Evolutionary conservation across 768 basidiomycete genomes (phyloP).

Genomic region (Filobasidium wieringae): DNA sequence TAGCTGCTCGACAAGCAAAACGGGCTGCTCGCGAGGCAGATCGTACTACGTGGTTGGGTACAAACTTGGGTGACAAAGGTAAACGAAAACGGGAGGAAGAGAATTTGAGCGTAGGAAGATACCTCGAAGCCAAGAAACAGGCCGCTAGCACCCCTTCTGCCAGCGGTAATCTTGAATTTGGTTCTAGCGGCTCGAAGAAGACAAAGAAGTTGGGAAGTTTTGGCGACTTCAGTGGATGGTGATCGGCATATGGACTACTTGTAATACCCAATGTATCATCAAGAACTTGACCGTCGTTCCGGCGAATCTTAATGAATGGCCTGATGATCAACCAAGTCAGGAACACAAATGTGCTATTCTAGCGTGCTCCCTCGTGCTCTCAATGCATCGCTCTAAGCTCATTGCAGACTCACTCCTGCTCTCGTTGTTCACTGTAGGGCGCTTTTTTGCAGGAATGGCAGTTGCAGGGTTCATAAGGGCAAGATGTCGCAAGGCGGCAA

Average conservation of each 20-base stretch:
- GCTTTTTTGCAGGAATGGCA: too few species aligned
- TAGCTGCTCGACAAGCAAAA: conserved; percentile 50
- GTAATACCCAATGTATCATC: neutral
- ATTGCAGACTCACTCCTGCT: too few species aligned
- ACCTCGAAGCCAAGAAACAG: conserved; percentile 15
- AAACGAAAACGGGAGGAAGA: conserved; percentile 24
- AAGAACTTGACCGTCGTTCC: neutral
- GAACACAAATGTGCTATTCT: too few species aligned
- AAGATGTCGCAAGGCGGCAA: too few species aligned
- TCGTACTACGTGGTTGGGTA: conserved; percentile 41
- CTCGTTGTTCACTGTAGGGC: too few species aligned
- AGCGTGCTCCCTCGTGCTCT: too few species aligned
- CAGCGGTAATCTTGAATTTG: conserved; percentile 4
- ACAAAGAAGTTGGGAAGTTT: conserved; percentile 13
- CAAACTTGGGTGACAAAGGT: conserved; percentile 29
- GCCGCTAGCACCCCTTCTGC: neutral
- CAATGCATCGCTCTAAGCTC: too few species aligned
- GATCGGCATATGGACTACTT: neutral
- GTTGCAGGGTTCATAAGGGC: too few species aligned
- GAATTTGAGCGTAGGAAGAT: conserved; percentile 25
- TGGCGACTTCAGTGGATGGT: conserved; percentile 16
- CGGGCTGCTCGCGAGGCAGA: conserved; percentile 40
- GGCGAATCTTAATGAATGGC: too few species aligned
- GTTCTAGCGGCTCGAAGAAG: conserved; percentile 15
- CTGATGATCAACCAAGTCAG: too few species aligned